A percentile compares a stretch with the other conserved stretches of the same genome.
Evolutionary conservation across 176 grass and related monocot genomes (phyloP).

Genomic region (Triticum monococcum): DNA sequence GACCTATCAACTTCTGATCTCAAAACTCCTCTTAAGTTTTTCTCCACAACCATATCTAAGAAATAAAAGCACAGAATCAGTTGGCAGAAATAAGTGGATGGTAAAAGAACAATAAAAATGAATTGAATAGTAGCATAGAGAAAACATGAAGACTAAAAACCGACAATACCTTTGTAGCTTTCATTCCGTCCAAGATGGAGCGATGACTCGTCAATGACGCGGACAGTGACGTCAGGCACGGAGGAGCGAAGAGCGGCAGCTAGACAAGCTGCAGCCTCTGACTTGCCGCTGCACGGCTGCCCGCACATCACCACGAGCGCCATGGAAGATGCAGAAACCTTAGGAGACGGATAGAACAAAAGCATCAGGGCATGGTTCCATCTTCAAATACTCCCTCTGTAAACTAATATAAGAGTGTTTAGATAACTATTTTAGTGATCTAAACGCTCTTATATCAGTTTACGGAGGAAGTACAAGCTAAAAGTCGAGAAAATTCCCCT

Average conservation of each 20-base stretch:
- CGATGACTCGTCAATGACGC: conserved; percentile 73
- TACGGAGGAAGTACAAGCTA: background rate
- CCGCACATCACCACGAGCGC: conserved; percentile 92
- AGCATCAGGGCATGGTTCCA: background rate
- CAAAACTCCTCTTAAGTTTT: conserved; percentile 87
- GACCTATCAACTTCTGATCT: conserved; percentile 98
- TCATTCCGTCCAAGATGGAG: conserved; percentile 90
- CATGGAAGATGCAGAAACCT: conserved; percentile 43
- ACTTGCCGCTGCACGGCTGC: conserved; percentile 92
- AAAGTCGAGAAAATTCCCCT: background rate
- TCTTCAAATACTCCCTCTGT: background rate
- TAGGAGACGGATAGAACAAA: background rate
- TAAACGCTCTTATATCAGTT: too few species aligned
- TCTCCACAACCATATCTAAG: conserved; percentile 91
- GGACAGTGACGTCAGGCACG: conserved; percentile 32
- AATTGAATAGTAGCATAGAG: background rate
- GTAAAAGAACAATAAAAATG: background rate
- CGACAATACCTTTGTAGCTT: conserved; percentile 58
- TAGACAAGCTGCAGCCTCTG: conserved; percentile 58
- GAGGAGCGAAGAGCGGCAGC: conserved; percentile 43
- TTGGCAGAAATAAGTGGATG: background rate
- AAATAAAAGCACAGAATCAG: background rate
- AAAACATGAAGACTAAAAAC: background rate
- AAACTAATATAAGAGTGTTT: too few species aligned
- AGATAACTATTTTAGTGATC: too few species aligned